These are phyloP conservation scores for Dioszegia crocea DNA, from an alignment of 768 basidiomycete genomes.

Conservation along the genomic window DNA sequence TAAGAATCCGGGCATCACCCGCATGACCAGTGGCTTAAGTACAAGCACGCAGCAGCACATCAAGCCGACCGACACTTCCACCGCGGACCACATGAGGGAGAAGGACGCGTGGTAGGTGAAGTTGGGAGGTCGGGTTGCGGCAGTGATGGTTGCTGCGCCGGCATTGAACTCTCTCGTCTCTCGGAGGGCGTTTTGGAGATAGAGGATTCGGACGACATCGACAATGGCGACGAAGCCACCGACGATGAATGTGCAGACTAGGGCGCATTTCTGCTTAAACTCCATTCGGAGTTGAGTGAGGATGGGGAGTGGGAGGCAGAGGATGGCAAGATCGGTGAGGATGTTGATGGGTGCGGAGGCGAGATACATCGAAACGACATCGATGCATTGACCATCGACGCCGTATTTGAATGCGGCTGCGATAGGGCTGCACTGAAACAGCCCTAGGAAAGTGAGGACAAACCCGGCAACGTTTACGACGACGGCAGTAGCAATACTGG, in stretches of 20 bases:
- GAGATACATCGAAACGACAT: conserved; percentile 44
- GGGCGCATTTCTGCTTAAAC: conserved; percentile 38
- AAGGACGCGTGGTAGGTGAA: conserved; percentile 40
- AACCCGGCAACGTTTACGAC: conserved; percentile 42
- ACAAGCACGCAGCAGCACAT: conserved; percentile 45
- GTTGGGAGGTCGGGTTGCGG: conserved; percentile 16
- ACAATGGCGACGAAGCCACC: conserved; percentile 47
- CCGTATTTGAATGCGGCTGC: conserved; percentile 27
- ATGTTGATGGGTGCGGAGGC: conserved; percentile 46
- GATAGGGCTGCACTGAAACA: conserved; percentile 46
- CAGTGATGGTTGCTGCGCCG: not conserved
- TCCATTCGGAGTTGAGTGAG: conserved; percentile 46
- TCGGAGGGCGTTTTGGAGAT: conserved; percentile 41
- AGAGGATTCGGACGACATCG: conserved; percentile 46
- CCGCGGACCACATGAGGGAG: conserved; percentile 44
- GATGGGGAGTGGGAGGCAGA: conserved; percentile 44
- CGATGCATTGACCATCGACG: conserved; percentile 29
- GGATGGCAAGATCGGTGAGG: conserved; percentile 46
- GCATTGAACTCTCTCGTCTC: conserved; percentile 10
- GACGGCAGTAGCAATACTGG: conserved; percentile 28
- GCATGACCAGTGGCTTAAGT: conserved; percentile 42
- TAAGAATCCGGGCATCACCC: conserved; percentile 36
- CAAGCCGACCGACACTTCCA: conserved; percentile 44
- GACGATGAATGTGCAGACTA: conserved; percentile 44
- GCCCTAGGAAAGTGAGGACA: conserved; percentile 43